Percentiles rank a stretch among this genome's conserved stretches.
Evolutionary conservation across 441 rosid genomes (phyloP).

Genomic region (Syzygium syzygioides): DNA sequence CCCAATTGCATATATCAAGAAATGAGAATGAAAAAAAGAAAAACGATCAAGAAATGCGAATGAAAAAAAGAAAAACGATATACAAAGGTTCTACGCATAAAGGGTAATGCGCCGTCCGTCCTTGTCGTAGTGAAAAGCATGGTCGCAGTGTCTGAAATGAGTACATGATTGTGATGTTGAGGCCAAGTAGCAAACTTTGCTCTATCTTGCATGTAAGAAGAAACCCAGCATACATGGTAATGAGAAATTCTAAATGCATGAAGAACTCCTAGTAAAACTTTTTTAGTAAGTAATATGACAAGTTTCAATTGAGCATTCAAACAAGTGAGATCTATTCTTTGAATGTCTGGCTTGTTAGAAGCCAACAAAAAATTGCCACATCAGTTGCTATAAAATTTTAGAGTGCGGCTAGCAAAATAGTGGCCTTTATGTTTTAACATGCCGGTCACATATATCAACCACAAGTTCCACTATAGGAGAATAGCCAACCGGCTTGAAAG

Average conservation of each 20-base stretch:
- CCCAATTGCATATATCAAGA: background rate
- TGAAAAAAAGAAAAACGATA: too few species aligned
- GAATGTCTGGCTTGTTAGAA: background rate
- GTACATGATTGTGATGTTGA: background rate
- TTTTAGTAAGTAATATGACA: background rate
- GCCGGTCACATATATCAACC: background rate
- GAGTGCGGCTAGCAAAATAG: background rate
- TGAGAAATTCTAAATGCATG: background rate
- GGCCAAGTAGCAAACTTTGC: background rate
- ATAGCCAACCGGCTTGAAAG: background rate
- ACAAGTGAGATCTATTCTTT: background rate
- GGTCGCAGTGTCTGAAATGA: background rate
- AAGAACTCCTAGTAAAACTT: background rate
- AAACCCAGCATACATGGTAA: background rate
- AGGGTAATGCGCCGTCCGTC: background rate
- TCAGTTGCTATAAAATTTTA: background rate
- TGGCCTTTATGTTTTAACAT: fast-evolving
- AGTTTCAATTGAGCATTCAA: background rate
- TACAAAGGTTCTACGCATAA: background rate
- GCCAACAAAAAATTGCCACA: background rate
- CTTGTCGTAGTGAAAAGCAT: background rate
- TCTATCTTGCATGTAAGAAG: background rate
- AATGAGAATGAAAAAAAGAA: background rate
- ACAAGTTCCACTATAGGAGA: too few species aligned
- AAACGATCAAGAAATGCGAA: too few species aligned